Base-by-base conservation (phyloP, 2,329 filamentous ascomycete genomes). In the Sporothrix mexicana region DNA sequence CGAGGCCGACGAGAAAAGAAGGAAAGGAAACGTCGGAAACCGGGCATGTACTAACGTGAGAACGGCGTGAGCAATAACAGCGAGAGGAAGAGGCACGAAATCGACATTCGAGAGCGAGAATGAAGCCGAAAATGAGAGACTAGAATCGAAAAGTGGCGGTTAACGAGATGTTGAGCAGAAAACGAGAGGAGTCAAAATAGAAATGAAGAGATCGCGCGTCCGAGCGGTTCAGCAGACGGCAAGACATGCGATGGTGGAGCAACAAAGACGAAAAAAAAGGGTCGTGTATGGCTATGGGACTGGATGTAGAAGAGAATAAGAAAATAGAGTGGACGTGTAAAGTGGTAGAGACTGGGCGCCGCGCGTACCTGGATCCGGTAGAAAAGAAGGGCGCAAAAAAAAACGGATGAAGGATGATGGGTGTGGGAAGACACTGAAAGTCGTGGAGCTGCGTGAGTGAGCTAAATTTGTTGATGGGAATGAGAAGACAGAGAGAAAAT, bases 311-410 rank as follows among this genome's bases (percentile, higher is more conserved):
- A 23, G 20, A n/a, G 30, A 8, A 49, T 3, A 43, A 47, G 59
- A 25, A 47, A 67, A 25, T 41, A 53, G 12, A 72, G 64, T 25
- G 3, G 23, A 25, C 20, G 62, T 45, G 49, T 71, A 68, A 41
- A 72, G 20, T 72, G 43, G 47, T 13, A 13, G 9, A 67, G 61
- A 68, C 66, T 51, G 66, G 66, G 62, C 70, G 61, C 70, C 61
- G 61, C 70, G 70, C 70, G 70, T 72, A 72, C 70, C 59, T 72
- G 61, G 70, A 67, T 41, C 66, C 66, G 66, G 66, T 53, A 53
- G 47, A 53, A 51, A 49, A 68, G 47, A 55, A 53, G 4, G 66
- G 66, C 30, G 61, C 49, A 53, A 55, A 49, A 70, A 70, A 45
- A 43, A 61, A 53, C 53, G 23, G 55, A 70, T 8, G 49, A 45